Evolutionary conservation across 2,329 filamentous ascomycete species (phyloP).

Genomic region (Lasiodiplodia sp.): DNA sequence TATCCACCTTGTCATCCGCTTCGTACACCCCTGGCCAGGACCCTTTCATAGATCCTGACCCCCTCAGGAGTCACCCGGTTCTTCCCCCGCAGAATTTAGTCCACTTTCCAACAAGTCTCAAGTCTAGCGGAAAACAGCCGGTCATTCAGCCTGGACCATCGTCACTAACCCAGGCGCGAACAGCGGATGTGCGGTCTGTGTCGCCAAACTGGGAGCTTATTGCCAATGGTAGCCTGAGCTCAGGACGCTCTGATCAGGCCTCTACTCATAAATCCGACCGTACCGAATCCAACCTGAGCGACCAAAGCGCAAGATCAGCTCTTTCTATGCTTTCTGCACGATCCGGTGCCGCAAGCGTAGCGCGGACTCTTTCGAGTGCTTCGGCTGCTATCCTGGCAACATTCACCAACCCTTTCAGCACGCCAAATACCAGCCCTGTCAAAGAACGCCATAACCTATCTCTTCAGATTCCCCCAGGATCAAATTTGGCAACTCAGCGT

Average conservation of each 20-base stretch:
- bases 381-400: constrained; percentile 48
- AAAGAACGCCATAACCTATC: constrained; percentile 16
- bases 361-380: constrained; percentile 54
- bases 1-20: constrained; percentile 36
- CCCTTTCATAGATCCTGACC: constrained; percentile 51
- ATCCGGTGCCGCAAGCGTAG: constrained; percentile 50
- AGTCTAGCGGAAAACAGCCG: constrained; percentile 6
- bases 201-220: constrained; percentile 26
- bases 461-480: constrained; percentile 9
- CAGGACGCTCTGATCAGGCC: constrained; percentile 41
- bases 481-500: constrained; percentile 11
- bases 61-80: constrained; percentile 43
- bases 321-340: constrained; percentile 53
- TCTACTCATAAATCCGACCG: constrained; percentile 63
- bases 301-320: constrained; percentile 53
- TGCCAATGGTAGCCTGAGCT: constrained; percentile 5
- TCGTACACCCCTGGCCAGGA: constrained; percentile 43
- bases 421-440: constrained; percentile 43
- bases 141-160: constrained; percentile 34
- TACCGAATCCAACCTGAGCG: constrained; percentile 64
- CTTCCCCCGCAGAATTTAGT: constrained; percentile 14
- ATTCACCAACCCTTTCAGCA: constrained; percentile 43
- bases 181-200: constrained; percentile 24
- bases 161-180: constrained; percentile 36
- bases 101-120: constrained; percentile 27